Percentiles rank a stretch among this genome's conserved stretches.
Evolutionary conservation across 2,329 filamentous ascomycete genomes (phyloP).

Genomic region (Cytospora schulzeri): DNA sequence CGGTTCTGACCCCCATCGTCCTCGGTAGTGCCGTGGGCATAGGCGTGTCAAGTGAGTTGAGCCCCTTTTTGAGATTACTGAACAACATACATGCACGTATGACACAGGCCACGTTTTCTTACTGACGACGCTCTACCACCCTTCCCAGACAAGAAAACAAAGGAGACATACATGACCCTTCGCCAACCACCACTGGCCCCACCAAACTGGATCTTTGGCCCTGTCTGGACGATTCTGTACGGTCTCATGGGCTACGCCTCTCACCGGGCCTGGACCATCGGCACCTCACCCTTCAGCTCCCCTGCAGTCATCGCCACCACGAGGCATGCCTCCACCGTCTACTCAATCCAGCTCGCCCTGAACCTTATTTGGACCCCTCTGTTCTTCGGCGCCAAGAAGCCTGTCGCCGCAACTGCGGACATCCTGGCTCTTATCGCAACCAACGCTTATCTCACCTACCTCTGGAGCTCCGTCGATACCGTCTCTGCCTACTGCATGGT

Average conservation of each 20-base stretch:
- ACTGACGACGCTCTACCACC: constrained; percentile 8
- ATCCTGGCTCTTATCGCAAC: constrained; percentile 72
- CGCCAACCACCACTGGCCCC: constrained; percentile 70
- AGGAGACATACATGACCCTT: constrained; percentile 64
- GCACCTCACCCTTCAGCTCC: constrained; percentile 58
- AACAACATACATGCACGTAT: background rate
- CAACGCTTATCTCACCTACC: constrained; percentile 72
- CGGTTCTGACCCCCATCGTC: constrained; percentile 74
- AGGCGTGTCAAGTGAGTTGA: constrained; percentile 60
- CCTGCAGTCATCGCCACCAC: constrained; percentile 58
- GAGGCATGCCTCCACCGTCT: constrained; percentile 73
- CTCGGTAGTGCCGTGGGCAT: constrained; percentile 74
- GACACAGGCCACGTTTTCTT: constrained; percentile 11
- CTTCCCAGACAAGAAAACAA: constrained; percentile 43
- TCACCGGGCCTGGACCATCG: constrained; percentile 71
- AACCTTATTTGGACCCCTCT: constrained; percentile 92
- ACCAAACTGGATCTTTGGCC: constrained; percentile 63
- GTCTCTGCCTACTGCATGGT: constrained; percentile 73
- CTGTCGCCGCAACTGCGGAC: constrained; percentile 74
- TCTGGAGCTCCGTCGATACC: constrained; percentile 76
- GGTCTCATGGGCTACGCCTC: constrained; percentile 86
- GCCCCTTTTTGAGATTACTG: background rate
- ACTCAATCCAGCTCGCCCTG: constrained; percentile 80
- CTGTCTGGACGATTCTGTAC: constrained; percentile 67
- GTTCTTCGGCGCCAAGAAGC: constrained; percentile 79